phyloP scores from a whole-genome alignment of 2,329 filamentous ascomycete species.

The Aspergillus viridinutans region DNA sequence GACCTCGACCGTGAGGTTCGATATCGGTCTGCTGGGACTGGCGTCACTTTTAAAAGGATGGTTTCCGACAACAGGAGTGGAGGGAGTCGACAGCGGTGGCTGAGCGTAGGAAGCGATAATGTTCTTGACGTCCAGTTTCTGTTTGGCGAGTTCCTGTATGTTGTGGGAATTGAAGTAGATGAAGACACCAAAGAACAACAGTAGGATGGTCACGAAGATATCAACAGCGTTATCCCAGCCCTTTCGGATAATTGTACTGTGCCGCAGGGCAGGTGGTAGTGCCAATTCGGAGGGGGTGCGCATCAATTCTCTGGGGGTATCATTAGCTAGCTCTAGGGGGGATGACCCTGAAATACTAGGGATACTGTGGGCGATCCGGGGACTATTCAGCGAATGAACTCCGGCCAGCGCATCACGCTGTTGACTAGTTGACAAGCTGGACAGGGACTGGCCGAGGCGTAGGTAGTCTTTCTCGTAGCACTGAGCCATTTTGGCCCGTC shows the following conservation, averaged over 20 bases:
- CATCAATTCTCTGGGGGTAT: slow-evolving; percentile 35
- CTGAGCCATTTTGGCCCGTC: slow-evolving; percentile 57
- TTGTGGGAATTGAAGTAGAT: slow-evolving; percentile 42
- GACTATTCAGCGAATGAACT: slow-evolving; percentile 61
- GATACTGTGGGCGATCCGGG: slow-evolving; percentile 36
- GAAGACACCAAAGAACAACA: slow-evolving; percentile 39
- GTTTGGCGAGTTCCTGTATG: slow-evolving; percentile 39
- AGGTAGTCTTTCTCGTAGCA: slow-evolving; percentile 54
- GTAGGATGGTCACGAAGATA: slow-evolving; percentile 40
- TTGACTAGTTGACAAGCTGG: slow-evolving; percentile 41
- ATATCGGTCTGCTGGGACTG: slow-evolving; percentile 17
- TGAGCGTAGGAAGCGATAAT: slow-evolving; percentile 40
- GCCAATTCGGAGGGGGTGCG: slow-evolving; percentile 35
- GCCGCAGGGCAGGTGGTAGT: slow-evolving; percentile 36
- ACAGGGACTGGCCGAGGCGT: slow-evolving; percentile 33
- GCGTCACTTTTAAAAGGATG: slow-evolving; percentile 25
- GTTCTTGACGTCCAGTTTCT: slow-evolving; percentile 44
- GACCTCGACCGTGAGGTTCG: slow-evolving; percentile 31
- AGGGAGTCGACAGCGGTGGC: slow-evolving; percentile 33
- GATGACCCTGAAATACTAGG: slow-evolving; percentile 44
- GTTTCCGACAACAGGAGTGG: slow-evolving; percentile 32
- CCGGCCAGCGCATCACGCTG: slow-evolving; percentile 63
- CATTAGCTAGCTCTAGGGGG: slow-evolving; percentile 31
- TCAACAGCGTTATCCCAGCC: slow-evolving; percentile 44
- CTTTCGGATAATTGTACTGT: slow-evolving; percentile 43